Evolutionary conservation across 176 grass and related monocot genomes (phyloP).

Genomic region (maize (Zea mays)): DNA sequence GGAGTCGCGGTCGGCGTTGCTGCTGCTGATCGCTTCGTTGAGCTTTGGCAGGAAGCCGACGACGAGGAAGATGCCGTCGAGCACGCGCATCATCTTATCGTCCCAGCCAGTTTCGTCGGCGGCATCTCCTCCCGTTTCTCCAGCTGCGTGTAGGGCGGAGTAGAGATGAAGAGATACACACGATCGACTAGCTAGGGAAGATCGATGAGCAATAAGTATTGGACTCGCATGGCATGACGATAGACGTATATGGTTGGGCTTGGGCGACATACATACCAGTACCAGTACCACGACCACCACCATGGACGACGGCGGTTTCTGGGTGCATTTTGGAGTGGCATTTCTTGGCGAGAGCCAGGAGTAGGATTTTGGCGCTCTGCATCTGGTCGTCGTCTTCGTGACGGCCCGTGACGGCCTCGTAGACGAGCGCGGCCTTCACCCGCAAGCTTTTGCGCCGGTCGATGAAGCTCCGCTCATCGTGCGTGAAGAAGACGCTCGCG

Average conservation of each 20-base stretch:
- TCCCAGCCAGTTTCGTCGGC: not conserved
- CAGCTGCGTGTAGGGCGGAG: too few species aligned
- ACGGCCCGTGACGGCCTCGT: conserved; percentile 31
- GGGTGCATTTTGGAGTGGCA: not conserved
- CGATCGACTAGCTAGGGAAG: too few species aligned
- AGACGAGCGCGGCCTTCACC: conserved; percentile 51
- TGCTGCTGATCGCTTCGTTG: not conserved
- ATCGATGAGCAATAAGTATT: too few species aligned
- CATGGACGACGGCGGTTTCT: too few species aligned
- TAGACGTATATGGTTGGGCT: too few species aligned
- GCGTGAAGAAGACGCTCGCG: conserved; percentile 33
- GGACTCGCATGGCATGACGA: too few species aligned
- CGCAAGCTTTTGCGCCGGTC: conserved; percentile 54
- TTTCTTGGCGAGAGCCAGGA: conserved; percentile 14
- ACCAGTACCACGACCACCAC: too few species aligned
- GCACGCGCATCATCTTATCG: not conserved
- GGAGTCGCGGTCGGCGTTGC: conserved; percentile 9
- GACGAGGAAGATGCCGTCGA: conserved; percentile 54
- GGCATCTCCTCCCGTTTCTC: not conserved
- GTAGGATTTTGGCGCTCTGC: not conserved
- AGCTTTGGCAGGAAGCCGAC: conserved; percentile 51
- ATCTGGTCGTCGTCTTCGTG: conserved; percentile 22
- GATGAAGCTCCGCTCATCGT: not conserved
- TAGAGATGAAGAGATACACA: too few species aligned
- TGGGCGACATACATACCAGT: too few species aligned